phyloP scores from a whole-genome alignment of 2,329 filamentous ascomycete species.

The Periconia digitata region DNA sequence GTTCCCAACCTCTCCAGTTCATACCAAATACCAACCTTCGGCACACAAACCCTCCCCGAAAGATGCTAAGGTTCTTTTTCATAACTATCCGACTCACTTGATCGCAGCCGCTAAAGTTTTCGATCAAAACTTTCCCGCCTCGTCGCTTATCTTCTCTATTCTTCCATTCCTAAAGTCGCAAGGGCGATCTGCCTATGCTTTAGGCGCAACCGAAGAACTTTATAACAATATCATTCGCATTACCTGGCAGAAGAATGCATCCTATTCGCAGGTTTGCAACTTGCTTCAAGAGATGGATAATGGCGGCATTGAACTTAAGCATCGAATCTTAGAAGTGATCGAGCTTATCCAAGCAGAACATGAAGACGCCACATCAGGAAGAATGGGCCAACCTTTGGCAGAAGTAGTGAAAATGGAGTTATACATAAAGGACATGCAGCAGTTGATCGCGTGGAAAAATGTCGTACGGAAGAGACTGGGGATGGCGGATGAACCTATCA shows the following conservation, averaged over 20 bases:
- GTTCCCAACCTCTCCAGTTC: neutral
- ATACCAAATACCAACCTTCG: neutral
- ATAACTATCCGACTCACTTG: slow-evolving; percentile 65
- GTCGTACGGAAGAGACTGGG: slow-evolving; percentile 33
- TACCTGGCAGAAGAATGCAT: slow-evolving; percentile 63
- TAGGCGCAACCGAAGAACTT: slow-evolving; percentile 69
- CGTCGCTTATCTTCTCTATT: slow-evolving; percentile 61
- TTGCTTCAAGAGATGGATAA: slow-evolving; percentile 68
- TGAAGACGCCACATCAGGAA: slow-evolving; percentile 22
- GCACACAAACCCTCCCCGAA: slow-evolving; percentile 3
- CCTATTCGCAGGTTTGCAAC: slow-evolving; percentile 57
- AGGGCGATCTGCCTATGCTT: slow-evolving; percentile 69
- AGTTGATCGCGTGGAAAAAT: slow-evolving; percentile 34
- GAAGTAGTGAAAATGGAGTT: slow-evolving; percentile 41
- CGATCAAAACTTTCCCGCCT: slow-evolving; percentile 61
- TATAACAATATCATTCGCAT: slow-evolving; percentile 68
- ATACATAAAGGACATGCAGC: slow-evolving; percentile 30
- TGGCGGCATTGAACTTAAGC: slow-evolving; percentile 61
- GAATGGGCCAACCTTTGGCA: slow-evolving; percentile 27
- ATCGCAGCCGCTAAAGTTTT: slow-evolving; percentile 60
- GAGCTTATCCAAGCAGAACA: slow-evolving; percentile 36
- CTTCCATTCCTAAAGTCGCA: slow-evolving; percentile 68
- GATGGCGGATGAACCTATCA: slow-evolving; percentile 11
- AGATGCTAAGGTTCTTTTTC: slow-evolving; percentile 61
- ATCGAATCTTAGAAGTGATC: slow-evolving; percentile 47